These are phyloP conservation scores for Penicillium roqueforti DNA, from an alignment of 495 filamentous ascomycete genomes.

Conservation along the genomic window DNA sequence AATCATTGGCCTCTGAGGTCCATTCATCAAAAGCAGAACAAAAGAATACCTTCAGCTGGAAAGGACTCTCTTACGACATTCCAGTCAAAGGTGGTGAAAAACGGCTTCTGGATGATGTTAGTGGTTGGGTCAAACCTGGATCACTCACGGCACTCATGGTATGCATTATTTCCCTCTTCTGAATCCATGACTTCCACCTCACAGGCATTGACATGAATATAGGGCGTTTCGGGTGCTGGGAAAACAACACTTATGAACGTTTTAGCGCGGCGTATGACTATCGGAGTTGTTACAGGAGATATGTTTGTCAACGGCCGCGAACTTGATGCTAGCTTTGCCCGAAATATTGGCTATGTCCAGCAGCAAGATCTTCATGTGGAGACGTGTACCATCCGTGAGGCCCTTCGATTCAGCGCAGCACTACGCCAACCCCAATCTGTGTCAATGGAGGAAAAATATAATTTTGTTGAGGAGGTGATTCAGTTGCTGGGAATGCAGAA, in stretches of 20 bases:
- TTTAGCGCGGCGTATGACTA: constrained; percentile 51
- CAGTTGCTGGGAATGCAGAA: constrained; percentile 49
- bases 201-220: background rate
- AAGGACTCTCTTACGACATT: constrained; percentile 68
- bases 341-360: constrained; percentile 90
- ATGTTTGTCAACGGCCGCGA: constrained; percentile 51
- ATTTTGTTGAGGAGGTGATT: constrained; percentile 51
- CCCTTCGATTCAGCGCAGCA: constrained; percentile 56
- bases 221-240: constrained; percentile 55
- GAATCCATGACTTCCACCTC: background rate
- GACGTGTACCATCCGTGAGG: constrained; percentile 71
- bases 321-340: constrained; percentile 74
- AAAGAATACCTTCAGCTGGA: constrained; percentile 69
- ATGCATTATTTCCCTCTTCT: background rate
- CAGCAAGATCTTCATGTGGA: constrained; percentile 84
- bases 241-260: constrained; percentile 66
- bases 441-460: constrained; percentile 43
- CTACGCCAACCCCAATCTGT: constrained; percentile 65
- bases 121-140: constrained; percentile 65
- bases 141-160: constrained; percentile 63
- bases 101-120: constrained; percentile 57
- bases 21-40: constrained; percentile 42
- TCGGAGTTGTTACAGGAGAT: constrained; percentile 52
- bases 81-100: constrained; percentile 55
- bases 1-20: constrained; percentile 20